Conservation (phyloP, 306 rosid genomes). For the Gastrolobium villosum region DNA sequence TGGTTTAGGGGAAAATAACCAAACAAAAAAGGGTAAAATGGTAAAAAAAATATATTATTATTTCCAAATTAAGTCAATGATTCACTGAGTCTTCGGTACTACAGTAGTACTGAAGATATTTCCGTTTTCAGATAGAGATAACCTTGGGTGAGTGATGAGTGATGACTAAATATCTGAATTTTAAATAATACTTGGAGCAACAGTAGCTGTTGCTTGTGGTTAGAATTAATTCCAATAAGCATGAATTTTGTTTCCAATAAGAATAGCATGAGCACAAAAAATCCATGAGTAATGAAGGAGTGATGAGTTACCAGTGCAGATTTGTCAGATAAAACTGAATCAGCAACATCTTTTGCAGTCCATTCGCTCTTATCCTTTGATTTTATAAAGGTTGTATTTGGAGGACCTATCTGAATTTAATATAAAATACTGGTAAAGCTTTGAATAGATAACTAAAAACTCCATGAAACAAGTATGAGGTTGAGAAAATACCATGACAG, state of each 20-base stretch:
- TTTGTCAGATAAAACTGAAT: slow-evolving; percentile 94
- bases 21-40: too few species aligned
- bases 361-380: slow-evolving; percentile 83
- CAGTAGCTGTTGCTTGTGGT: not conserved
- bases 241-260: slow-evolving; percentile 10
- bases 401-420: slow-evolving; percentile 93
- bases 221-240: not conserved
- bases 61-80: too few species aligned
- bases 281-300: slow-evolving; percentile 1
- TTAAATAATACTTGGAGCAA: slow-evolving; percentile 21
- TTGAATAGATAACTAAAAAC: slow-evolving; percentile 38
- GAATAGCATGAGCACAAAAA: slow-evolving; percentile 36
- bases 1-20: too few species aligned
- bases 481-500: slow-evolving; percentile 80
- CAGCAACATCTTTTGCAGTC: slow-evolving; percentile 93
- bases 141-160: slow-evolving; percentile 11
- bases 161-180: slow-evolving; percentile 31
- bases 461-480: slow-evolving; percentile 26
- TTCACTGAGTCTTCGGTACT: too few species aligned
- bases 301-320: slow-evolving; percentile 78
- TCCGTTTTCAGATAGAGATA: not conserved
- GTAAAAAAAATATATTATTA: too few species aligned
- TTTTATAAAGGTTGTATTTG: slow-evolving; percentile 76
- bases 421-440: slow-evolving; percentile 51
- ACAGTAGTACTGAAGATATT: too few species aligned